Evolutionary conservation across 73 alveolate genomes (phyloP).

Genomic region (Stentor roeselii): DNA sequence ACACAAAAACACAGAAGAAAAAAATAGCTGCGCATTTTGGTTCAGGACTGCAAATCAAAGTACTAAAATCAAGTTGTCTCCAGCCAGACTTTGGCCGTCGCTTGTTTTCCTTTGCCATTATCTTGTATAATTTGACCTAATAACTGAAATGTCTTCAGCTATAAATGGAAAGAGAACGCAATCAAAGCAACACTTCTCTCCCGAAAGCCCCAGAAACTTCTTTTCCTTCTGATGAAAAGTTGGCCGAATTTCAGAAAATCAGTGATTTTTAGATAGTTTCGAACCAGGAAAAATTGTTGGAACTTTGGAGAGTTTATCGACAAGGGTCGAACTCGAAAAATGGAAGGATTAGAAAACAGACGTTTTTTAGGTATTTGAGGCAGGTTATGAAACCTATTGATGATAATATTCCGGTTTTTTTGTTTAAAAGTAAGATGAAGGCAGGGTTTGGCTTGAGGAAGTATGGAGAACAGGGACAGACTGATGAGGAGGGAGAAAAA

Average conservation of each 20-base stretch:
- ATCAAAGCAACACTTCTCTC: neutral
- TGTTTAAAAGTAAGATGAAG: neutral
- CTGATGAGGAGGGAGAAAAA: neutral
- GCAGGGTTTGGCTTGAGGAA: constrained; percentile 11
- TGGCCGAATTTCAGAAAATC: neutral
- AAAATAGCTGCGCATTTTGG: neutral
- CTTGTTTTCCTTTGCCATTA: no score
- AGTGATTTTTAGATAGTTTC: constrained; percentile 4
- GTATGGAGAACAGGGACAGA: neutral
- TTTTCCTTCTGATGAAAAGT: neutral
- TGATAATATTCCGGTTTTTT: constrained; percentile 10
- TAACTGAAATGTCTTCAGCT: neutral
- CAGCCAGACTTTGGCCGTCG: neutral
- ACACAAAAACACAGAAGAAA: neutral
- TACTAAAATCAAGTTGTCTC: neutral
- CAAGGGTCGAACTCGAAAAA: constrained; percentile 27
- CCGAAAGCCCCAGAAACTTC: neutral
- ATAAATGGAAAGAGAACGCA: constrained; percentile 7
- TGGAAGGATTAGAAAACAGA: constrained; percentile 3
- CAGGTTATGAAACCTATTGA: neutral
- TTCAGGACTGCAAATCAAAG: neutral
- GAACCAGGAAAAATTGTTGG: neutral
- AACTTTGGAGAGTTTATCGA: constrained; percentile 3
- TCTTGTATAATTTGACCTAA: no score
- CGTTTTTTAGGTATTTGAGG: neutral